A percentile compares a stretch with the other conserved stretches of the same genome.
These are phyloP conservation scores for Lentinula novae-zelandiae DNA, from an alignment of 1,284 basidiomycete genomes.

Conservation along the genomic window DNA sequence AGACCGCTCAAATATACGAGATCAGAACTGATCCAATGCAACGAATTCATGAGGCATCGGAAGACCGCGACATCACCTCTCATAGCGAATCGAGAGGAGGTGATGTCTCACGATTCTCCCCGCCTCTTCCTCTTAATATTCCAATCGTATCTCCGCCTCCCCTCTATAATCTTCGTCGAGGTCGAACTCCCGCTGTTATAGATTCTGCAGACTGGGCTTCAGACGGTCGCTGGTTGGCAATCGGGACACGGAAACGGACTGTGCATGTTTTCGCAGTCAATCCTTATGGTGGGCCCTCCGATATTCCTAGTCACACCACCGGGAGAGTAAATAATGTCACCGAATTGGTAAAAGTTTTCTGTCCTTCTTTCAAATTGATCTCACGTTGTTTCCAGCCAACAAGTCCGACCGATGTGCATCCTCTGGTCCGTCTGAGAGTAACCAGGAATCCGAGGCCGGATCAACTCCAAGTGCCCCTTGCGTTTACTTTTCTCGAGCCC, in stretches of 20 bases:
- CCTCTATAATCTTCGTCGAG: constrained; percentile 67
- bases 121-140: constrained; percentile 14
- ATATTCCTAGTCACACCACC: constrained; percentile 61
- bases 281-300: constrained; percentile 69
- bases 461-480: constrained; percentile 36
- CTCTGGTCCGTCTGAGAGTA: constrained; percentile 54
- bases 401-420: constrained; percentile 49
- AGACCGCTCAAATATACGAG: constrained; percentile 54
- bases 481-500: constrained; percentile 52
- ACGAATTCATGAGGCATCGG: neutral
- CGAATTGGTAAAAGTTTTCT: constrained; percentile 38
- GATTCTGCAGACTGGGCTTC: constrained; percentile 53
- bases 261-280: constrained; percentile 76
- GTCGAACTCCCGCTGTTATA: constrained; percentile 66
- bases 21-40: constrained; percentile 34
- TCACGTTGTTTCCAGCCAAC: constrained; percentile 35
- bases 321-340: constrained; percentile 53
- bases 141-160: constrained; percentile 39
- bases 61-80: neutral
- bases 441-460: constrained; percentile 30
- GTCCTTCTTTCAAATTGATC: neutral
- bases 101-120: neutral
- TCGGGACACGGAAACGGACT: constrained; percentile 62
- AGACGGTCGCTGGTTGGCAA: constrained; percentile 69
- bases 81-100: neutral